Evolutionary conservation across 2,329 filamentous ascomycete genomes (phyloP), one percentile per base, ranked within the genome.

Genomic region (Podosphaera xanthii): DNA sequence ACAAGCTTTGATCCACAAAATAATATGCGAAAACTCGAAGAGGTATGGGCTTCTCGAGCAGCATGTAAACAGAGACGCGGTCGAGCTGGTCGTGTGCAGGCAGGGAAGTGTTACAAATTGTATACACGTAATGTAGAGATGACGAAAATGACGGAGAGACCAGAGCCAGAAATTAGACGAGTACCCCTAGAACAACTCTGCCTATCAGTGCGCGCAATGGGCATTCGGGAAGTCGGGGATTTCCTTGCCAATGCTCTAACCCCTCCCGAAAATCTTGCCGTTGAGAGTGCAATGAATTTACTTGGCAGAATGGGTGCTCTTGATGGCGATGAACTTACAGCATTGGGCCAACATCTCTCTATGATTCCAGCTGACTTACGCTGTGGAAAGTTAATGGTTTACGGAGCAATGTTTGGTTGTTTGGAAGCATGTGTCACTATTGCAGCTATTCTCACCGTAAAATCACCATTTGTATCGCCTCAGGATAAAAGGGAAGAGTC

Each of bases 141-240:
- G 59, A 78, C 77, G 59, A 83, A 87, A 69, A 96, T 97, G 90
- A 77, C 81, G 1, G 86, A 89, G 65, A 79, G 91, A 6, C 89
- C 92, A 1, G 89, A 96, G 61, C 92, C 92, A 0, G 92, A 98
- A 70, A 96, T 98, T 64, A 80, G 88, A 36, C 81, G 92, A 61
- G 91, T 97, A 1, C 90, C 92, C 0, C 75, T 98, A 1, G 92
- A 98, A 70, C 91, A 97, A 67, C 79, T 97, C 34, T 97, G 91
- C 69, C 76, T 98, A 3, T 94, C 89, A 0, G 92, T 98, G 50
- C 86, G 92, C 62, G 89, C 91, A 22, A 97, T 97, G 89, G 91
- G 89, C 1, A 85, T 94, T 60, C 77, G 79, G 58, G 86, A 96
- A 64, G 86, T 97, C 1, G 78, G 82, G 4, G 74, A 73, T 2